Evolutionary conservation across 2,329 filamentous ascomycete species (phyloP), one percentile per base, ranked within the genome.

Genomic region (Calonectria pauciramosa): DNA sequence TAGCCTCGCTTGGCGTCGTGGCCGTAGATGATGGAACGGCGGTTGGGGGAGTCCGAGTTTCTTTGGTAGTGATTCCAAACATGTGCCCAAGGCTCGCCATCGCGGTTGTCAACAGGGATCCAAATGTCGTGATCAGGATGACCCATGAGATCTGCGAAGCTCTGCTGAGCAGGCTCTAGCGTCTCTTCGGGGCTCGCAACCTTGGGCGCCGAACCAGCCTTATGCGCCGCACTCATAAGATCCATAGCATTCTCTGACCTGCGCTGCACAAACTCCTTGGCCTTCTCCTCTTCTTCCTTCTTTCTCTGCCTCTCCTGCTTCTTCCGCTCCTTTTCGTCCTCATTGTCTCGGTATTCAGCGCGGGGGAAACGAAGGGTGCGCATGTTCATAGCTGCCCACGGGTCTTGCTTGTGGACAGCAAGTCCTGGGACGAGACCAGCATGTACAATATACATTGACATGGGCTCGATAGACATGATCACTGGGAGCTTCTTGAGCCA

Each of bases 351-450:
- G 34, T 86, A 83, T 30, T 85, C 82, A 67, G 83, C 81, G 36
- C 82, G 83, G 9, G 92, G 86, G 77, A 88, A 89, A 78, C 94
- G 89, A 69, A 98, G 90, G 9, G 93, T 94, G 71, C 96, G 92
- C 95, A 99, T 97, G 82, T 95, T 97, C 96, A 98, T 98, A 51
- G 94, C 94, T 67, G 94, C 93, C 84, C 91, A 93, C 0, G 96
- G 94, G 83, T 98, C 90, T 79, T 93, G 96, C 67, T 90, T 87
- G 59, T 93, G 88, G 18, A 98, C 88, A 0, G 90, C 84, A 0
- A 98, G 86, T 7, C 93, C 94, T 0, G 96, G 95, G 0, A 97
- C 93, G 2, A 99, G 89, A 0, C 97, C 97, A 0, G 92, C 96
- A 86, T 99, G 97, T 9, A 96, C 96, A 6, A 97, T 88, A 72